phyloP scores from a whole-genome alignment of 73 alveolate species.

The Paramecium sexaurelia region DNA sequence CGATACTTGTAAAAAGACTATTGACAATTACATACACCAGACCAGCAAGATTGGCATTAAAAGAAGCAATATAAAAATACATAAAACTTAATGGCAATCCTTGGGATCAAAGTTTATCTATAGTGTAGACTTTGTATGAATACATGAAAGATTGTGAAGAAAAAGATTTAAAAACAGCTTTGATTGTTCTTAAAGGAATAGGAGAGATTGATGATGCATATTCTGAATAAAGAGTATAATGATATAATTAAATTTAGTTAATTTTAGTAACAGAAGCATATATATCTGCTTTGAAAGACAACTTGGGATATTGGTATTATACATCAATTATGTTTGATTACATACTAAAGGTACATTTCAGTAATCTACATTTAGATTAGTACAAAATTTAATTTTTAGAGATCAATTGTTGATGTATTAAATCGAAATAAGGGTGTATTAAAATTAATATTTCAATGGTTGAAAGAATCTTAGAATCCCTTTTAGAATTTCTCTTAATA shows the following conservation, averaged over 20 bases:
- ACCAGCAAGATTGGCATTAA: neutral
- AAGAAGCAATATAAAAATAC: neutral
- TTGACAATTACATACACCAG: neutral
- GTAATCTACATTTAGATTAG: neutral
- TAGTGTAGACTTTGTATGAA: conserved; percentile 16
- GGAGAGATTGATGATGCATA: conserved; percentile 50
- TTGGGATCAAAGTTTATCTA: neutral
- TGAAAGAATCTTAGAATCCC: conserved; percentile 35
- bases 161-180: conserved; percentile 3
- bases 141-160: conserved; percentile 53
- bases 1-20: neutral
- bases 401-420: neutral
- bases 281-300: conserved; percentile 9
- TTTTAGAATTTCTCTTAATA: neutral
- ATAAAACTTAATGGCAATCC: neutral
- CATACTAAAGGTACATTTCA: neutral
- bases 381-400: neutral
- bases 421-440: neutral
- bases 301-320: conserved; percentile 4
- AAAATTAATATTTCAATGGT: neutral
- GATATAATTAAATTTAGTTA: neutral
- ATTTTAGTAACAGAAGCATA: conserved; percentile 16
- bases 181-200: conserved; percentile 17
- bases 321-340: conserved; percentile 11
- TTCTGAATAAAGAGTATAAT: neutral